These are phyloP conservation scores for Globisporangium abappressorium DNA, from an alignment of 352 stramenopile genomes.

Conservation along the genomic window DNA sequence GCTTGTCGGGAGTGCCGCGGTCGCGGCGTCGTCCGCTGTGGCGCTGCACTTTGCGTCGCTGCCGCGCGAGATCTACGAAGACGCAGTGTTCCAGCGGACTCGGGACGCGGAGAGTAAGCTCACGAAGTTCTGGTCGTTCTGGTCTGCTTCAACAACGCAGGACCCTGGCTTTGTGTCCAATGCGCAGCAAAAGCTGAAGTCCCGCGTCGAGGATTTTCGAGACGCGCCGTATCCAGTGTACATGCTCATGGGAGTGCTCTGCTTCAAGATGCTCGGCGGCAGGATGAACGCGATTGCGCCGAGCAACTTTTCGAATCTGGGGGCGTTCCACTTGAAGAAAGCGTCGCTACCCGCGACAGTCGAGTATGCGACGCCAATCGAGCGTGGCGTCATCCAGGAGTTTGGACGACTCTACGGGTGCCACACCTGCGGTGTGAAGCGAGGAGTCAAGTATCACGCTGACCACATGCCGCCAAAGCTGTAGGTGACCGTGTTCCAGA, in stretches of 20 bases:
- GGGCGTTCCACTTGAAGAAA: constrained; percentile 77
- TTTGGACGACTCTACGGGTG: constrained; percentile 79
- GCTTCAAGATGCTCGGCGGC: constrained; percentile 74
- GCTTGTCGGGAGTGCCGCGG: constrained; percentile 33
- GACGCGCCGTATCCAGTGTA: constrained; percentile 63
- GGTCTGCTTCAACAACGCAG: background rate
- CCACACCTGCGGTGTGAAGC: constrained; percentile 78
- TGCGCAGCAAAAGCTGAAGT: constrained; percentile 24
- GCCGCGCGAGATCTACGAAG: constrained; percentile 39
- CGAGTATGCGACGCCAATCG: constrained; percentile 64
- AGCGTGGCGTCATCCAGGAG: constrained; percentile 70
- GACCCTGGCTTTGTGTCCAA: background rate
- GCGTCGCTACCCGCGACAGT: constrained; percentile 69
- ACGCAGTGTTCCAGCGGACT: constrained; percentile 21
- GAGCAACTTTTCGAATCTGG: constrained; percentile 69
- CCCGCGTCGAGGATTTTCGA: constrained; percentile 34
- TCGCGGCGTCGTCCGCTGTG: constrained; percentile 44
- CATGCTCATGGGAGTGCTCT: constrained; percentile 68
- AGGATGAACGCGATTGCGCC: constrained; percentile 68
- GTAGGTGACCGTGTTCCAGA: constrained; percentile 29
- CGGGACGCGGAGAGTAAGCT: constrained; percentile 9
- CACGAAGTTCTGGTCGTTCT: constrained; percentile 16
- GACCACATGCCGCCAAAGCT: constrained; percentile 86
- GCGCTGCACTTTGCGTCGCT: constrained; percentile 53
- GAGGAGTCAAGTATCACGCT: constrained; percentile 64